These are phyloP conservation scores for Straminergon stramineum DNA, from an alignment of 225 moss, liverwort and hornwort genomes.

Conservation along the genomic window DNA sequence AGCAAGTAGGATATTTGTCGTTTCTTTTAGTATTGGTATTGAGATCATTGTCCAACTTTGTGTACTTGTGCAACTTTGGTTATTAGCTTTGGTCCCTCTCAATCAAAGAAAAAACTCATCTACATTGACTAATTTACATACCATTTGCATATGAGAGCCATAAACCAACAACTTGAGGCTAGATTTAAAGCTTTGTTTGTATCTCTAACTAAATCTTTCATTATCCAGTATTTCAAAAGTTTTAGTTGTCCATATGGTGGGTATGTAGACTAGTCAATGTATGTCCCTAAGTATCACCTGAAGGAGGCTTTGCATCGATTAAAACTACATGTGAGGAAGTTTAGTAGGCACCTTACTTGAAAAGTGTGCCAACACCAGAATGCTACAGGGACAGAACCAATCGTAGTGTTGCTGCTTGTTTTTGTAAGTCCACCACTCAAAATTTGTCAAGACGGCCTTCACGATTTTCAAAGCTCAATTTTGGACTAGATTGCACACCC, in stretches of 20 bases:
- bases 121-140: not conserved
- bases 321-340: not conserved
- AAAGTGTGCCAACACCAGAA: not conserved
- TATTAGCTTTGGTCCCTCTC: not conserved
- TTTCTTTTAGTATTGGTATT: not conserved
- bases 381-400: not conserved
- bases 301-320: not conserved
- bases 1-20: not conserved
- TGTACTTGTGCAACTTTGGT: accelerated
- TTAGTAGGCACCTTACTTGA: not conserved
- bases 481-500: not conserved
- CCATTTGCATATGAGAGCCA: accelerated
- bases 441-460: too few relatives aligned
- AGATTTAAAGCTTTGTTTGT: not conserved
- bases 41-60: accelerated
- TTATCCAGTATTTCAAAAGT: not conserved
- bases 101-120: not conserved
- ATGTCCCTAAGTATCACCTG: not conserved
- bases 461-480: not conserved
- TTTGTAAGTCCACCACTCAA: not conserved
- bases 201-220: not conserved
- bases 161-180: not conserved
- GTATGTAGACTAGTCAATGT: too few relatives aligned
- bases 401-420: not conserved
- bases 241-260: not conserved